Evolutionary conservation across 495 filamentous ascomycete species (phyloP).

Genomic region (Wilcoxina mikolae): DNA sequence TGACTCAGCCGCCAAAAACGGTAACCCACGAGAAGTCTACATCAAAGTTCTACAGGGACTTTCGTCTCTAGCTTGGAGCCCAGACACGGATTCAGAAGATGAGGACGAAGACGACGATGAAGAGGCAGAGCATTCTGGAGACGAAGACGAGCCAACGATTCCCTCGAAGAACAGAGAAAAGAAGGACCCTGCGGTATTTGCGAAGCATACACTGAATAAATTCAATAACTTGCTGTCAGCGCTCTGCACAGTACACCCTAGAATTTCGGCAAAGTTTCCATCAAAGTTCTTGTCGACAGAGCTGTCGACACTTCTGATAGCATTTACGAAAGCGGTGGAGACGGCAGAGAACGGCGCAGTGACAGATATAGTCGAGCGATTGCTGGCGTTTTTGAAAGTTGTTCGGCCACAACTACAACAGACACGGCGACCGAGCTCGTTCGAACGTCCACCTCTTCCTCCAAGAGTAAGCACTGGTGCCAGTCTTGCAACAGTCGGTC

Average conservation of each 20-base stretch:
- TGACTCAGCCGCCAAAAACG: conserved; percentile 48
- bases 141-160: conserved; percentile 18
- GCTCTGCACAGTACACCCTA: conserved; percentile 68
- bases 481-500: conserved; percentile 13
- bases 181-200: conserved; percentile 17
- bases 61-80: conserved; percentile 42
- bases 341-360: conserved; percentile 19
- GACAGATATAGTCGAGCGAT: conserved; percentile 13
- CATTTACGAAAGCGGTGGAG: conserved; percentile 26
- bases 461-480: conserved; percentile 25
- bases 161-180: conserved; percentile 14
- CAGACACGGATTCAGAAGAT: conserved; percentile 31
- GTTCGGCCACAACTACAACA: conserved; percentile 18
- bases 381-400: conserved; percentile 22
- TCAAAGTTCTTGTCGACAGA: conserved; percentile 87
- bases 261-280: conserved; percentile 81
- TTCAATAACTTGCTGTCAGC: conserved; percentile 68
- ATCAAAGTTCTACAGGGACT: conserved; percentile 67
- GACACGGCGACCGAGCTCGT: conserved; percentile 12
- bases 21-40: conserved; percentile 88
- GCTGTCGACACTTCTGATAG: conserved; percentile 36
- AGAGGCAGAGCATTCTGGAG: conserved; percentile 14
- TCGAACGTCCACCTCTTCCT: conserved; percentile 22
- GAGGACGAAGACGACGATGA: conserved; percentile 37
- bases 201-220: conserved; percentile 31